These are phyloP conservation scores for Rhododendron henanense DNA, from an alignment of 148 eudicot genomes.

Conservation along the genomic window DNA sequence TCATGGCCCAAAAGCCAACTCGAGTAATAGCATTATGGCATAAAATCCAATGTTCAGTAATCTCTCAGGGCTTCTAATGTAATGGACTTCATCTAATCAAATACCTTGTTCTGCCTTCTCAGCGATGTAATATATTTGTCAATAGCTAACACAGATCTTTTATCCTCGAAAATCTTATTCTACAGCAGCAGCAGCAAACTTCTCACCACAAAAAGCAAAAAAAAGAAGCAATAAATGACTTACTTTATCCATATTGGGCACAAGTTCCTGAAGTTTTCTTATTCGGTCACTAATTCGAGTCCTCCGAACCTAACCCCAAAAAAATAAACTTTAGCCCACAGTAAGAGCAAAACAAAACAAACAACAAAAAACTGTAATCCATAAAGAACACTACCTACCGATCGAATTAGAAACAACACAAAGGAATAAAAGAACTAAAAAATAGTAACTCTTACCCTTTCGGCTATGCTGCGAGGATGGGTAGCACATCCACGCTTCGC, in stretches of 20 bases:
- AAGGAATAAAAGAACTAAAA: neutral
- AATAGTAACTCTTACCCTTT: constrained; percentile 50
- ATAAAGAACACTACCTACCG: constrained; percentile 3
- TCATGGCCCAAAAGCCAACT: neutral
- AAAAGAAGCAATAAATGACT: neutral
- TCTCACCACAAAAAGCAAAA: neutral
- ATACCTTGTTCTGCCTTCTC: neutral
- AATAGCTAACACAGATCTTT: neutral
- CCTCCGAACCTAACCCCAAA: constrained; percentile 63
- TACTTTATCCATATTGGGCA: constrained; percentile 98
- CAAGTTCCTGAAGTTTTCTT: constrained; percentile 93
- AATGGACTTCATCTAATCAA: neutral
- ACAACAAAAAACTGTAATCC: neutral
- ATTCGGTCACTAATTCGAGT: constrained; percentile 88
- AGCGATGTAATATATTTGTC: neutral
- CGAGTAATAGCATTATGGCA: neutral
- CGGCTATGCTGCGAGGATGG: constrained; percentile 98
- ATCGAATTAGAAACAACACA: neutral
- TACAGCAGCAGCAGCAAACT: neutral
- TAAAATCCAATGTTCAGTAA: neutral
- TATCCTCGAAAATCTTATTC: neutral
- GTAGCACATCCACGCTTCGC: constrained; percentile 99
- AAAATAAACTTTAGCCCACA: neutral
- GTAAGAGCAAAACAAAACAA: neutral
- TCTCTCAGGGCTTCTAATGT: neutral